These are phyloP conservation scores for Eimeria acervulina DNA, from an alignment of 169 alveolate genomes.

Conservation along the genomic window DNA sequence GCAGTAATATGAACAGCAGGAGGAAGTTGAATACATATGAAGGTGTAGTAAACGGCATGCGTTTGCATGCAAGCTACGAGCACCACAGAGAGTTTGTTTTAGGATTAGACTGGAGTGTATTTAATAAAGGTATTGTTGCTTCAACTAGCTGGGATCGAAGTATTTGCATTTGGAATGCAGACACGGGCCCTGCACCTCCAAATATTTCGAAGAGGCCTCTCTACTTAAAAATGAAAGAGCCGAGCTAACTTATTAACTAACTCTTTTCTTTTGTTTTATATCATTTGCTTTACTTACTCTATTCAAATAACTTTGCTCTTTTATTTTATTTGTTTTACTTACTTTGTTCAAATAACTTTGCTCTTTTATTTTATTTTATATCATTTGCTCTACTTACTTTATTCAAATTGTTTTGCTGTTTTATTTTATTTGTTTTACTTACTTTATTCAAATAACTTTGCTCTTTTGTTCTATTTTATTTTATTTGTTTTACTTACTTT, in stretches of 20 bases:
- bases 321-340: no score
- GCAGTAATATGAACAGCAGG: not conserved
- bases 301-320: no score
- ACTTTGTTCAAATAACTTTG: no score
- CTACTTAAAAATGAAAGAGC: not conserved
- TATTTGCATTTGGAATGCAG: conserved; percentile 73
- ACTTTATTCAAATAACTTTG: no score
- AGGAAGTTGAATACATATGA: not conserved
- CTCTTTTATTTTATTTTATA: no score
- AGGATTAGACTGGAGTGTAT: conserved; percentile 81
- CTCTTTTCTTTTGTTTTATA: not conserved
- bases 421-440: no score
- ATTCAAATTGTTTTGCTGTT: no score
- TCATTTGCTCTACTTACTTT: no score
- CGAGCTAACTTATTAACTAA: not conserved
- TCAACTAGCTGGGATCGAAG: conserved; percentile 83
- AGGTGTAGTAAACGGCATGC: not conserved
- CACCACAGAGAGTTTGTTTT: conserved; percentile 82
- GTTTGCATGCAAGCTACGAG: conserved; percentile 7
- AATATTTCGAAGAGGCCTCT: conserved; percentile 11
- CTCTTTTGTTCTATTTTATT: no score
- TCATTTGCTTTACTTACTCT: not conserved
- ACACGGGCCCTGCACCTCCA: conserved; percentile 18
- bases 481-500: no score
- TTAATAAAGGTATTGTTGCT: conserved; percentile 35